These are phyloP conservation scores for Astrothelium subdiscretum DNA, from an alignment of 495 filamentous ascomycete species.

Conservation along the genomic window DNA sequence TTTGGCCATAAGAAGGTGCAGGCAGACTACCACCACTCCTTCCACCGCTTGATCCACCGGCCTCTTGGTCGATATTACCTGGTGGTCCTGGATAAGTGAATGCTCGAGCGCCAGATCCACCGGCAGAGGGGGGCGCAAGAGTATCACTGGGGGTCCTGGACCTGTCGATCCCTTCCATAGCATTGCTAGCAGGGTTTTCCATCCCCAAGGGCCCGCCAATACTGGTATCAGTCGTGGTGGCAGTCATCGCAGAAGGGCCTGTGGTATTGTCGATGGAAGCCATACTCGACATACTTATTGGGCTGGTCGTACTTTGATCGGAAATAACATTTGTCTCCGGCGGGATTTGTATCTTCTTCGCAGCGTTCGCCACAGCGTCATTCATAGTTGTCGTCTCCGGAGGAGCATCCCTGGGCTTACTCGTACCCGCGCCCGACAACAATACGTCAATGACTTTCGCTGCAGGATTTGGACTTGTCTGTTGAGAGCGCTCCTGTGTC, in stretches of 20 bases:
- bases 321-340: slow-evolving; percentile 21
- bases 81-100: slow-evolving; percentile 32
- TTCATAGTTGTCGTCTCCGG: slow-evolving; percentile 28
- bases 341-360: slow-evolving; percentile 31
- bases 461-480: slow-evolving; percentile 41
- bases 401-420: slow-evolving; percentile 37
- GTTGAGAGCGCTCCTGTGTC: slow-evolving; percentile 26
- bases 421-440: slow-evolving; percentile 43
- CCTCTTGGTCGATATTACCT: slow-evolving; percentile 13
- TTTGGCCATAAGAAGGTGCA: slow-evolving; percentile 48
- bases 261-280: slow-evolving; percentile 23
- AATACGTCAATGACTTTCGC: slow-evolving; percentile 41
- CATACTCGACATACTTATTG: slow-evolving; percentile 33
- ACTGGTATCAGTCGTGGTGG: slow-evolving; percentile 29
- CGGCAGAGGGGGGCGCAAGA: slow-evolving; percentile 14
- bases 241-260: slow-evolving; percentile 32
- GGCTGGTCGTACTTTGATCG: slow-evolving; percentile 32
- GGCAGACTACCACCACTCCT: slow-evolving; percentile 67
- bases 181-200: slow-evolving; percentile 18
- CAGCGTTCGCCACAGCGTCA: slow-evolving; percentile 29
- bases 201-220: slow-evolving; percentile 20
- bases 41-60: slow-evolving; percentile 29
- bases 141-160: slow-evolving; percentile 7
- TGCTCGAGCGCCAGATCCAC: slow-evolving; percentile 22
- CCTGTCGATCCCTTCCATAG: slow-evolving; percentile 15